Evolutionary conservation across 2,329 filamentous ascomycete species (phyloP).

Genomic region (Phialophora macrospora): DNA sequence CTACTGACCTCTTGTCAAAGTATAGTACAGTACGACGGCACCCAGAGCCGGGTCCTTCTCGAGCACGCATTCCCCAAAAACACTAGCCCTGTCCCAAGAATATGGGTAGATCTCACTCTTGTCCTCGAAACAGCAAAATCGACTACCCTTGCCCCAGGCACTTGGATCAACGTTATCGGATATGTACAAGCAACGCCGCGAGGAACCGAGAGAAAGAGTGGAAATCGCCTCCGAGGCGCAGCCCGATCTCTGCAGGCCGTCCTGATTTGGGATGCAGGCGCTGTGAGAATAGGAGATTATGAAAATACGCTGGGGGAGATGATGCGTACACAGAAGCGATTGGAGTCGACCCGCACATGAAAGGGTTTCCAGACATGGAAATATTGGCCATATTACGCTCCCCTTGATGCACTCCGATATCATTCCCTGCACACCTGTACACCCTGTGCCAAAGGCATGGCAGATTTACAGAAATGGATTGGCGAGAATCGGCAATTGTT

Average conservation of each 20-base stretch:
- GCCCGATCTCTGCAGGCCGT: slow-evolving; percentile 70
- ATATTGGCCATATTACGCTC: not conserved
- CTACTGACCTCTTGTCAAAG: slow-evolving; percentile 22
- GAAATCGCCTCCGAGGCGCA: slow-evolving; percentile 10
- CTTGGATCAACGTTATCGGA: slow-evolving; percentile 88
- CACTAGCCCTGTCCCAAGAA: slow-evolving; percentile 49
- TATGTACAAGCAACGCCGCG: slow-evolving; percentile 58
- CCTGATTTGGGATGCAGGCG: slow-evolving; percentile 76
- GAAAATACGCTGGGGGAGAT: slow-evolving; percentile 61
- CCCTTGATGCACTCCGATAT: not conserved
- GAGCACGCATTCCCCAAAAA: slow-evolving; percentile 66
- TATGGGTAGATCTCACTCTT: slow-evolving; percentile 72
- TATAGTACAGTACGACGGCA: slow-evolving; percentile 61
- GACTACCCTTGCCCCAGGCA: slow-evolving; percentile 68
- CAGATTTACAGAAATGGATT: not conserved
- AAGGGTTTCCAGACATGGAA: not conserved
- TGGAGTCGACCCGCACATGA: slow-evolving; percentile 15
- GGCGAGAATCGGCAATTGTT: not conserved
- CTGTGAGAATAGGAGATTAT: slow-evolving; percentile 73
- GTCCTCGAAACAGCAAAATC: slow-evolving; percentile 68
- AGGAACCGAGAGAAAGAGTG: slow-evolving; percentile 41
- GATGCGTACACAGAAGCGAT: slow-evolving; percentile 22
- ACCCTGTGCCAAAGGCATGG: not conserved
- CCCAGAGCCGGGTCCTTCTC: slow-evolving; percentile 67
- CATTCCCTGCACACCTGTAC: not conserved